phyloP scores from a whole-genome alignment of 2,329 filamentous ascomycete species.

The Talaromyces sp. region DNA sequence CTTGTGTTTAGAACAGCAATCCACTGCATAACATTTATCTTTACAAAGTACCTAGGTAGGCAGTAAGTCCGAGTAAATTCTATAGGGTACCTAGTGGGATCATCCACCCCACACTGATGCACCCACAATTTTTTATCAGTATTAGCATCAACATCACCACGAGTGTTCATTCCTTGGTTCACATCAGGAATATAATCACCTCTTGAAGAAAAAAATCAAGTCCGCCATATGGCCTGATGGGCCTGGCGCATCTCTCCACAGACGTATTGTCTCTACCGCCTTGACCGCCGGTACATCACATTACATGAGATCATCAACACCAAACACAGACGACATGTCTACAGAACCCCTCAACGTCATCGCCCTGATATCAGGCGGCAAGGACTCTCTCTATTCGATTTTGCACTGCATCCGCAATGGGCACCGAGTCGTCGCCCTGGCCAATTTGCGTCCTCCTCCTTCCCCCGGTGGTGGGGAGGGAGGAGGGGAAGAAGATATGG shows the following conservation, averaged over 20 bases:
- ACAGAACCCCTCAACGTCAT: constrained; percentile 63
- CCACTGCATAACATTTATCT: not conserved
- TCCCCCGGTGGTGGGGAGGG: not conserved
- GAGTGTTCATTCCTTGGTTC: not conserved
- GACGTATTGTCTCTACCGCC: not conserved
- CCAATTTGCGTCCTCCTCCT: constrained; percentile 70
- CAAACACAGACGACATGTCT: not conserved
- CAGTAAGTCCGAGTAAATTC: no score
- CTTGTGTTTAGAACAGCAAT: not conserved
- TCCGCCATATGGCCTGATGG: not conserved
- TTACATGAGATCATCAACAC: not conserved
- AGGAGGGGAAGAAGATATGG: constrained; percentile 52
- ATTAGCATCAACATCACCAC: not conserved
- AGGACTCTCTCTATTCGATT: constrained; percentile 92
- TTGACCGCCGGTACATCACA: no score
- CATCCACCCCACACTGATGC: not conserved
- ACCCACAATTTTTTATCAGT: not conserved
- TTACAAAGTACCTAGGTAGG: not conserved
- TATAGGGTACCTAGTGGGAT: not conserved
- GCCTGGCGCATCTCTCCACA: not conserved
- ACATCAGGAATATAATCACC: not conserved
- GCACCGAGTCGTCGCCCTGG: constrained; percentile 79
- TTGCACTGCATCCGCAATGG: constrained; percentile 85
- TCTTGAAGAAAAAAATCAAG: not conserved
- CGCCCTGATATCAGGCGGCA: constrained; percentile 89